A percentile compares a stretch with the other conserved stretches of the same genome.
phyloP scores from a whole-genome alignment of 306 rosid species.

The Luffa aegyptiaca region DNA sequence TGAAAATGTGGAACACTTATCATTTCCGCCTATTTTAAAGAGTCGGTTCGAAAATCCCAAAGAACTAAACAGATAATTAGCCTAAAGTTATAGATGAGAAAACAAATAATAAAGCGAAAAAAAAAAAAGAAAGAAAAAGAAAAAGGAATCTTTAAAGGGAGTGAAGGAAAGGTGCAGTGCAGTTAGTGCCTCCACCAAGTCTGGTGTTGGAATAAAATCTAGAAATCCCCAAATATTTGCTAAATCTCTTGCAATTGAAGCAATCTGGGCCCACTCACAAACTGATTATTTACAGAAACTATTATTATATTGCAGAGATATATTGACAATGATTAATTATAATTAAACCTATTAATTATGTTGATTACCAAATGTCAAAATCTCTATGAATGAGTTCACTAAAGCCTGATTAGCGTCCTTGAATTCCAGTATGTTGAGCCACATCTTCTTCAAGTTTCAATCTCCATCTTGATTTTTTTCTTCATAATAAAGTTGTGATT shows the following conservation, averaged over 20 bases:
- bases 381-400: neutral
- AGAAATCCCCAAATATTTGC: neutral
- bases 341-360: neutral
- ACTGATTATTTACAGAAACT: neutral
- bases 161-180: neutral
- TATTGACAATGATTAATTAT: too few species aligned
- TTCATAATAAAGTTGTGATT: too few species aligned
- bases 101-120: too few species aligned
- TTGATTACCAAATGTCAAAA: neutral
- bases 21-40: too few species aligned
- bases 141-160: neutral
- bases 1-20: too few species aligned
- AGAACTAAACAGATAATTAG: too few species aligned
- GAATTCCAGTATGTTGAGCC: neutral
- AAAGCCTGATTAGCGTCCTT: neutral
- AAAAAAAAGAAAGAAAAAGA: neutral
- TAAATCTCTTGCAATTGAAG: neutral
- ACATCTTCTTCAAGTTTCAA: too few species aligned
- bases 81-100: too few species aligned
- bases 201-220: neutral
- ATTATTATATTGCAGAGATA: neutral
- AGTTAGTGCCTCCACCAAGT: constrained; percentile 6
- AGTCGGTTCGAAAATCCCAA: too few species aligned
- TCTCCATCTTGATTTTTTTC: too few species aligned
- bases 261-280: neutral